These are phyloP conservation scores for Bothriochloa decipiens DNA, from an alignment of 176 grass and related monocot species.

Conservation along the genomic window DNA sequence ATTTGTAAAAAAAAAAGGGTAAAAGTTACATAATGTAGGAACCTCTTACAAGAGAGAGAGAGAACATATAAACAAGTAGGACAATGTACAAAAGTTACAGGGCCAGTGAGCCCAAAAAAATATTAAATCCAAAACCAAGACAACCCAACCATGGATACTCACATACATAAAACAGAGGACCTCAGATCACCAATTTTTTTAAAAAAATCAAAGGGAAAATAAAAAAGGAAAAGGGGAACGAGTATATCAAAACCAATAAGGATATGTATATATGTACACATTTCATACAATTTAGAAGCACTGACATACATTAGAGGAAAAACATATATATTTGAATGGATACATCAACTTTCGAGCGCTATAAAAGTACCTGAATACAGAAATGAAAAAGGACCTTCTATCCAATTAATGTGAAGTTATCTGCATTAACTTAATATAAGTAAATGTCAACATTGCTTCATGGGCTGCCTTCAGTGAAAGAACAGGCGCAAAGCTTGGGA, in stretches of 20 bases:
- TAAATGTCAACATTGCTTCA: slow-evolving; percentile 15
- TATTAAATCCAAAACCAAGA: background rate
- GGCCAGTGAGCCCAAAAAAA: background rate
- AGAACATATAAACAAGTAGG: background rate
- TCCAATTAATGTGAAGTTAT: background rate
- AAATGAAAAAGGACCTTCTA: background rate
- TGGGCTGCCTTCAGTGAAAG: background rate
- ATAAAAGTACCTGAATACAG: background rate
- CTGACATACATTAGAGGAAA: background rate
- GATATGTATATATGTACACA: background rate
- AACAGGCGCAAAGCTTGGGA: background rate
- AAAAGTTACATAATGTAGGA: background rate
- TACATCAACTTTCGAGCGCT: background rate
- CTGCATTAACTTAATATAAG: background rate
- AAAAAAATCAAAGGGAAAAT: background rate
- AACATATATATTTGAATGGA: background rate
- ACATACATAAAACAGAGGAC: background rate
- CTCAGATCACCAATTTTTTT: background rate
- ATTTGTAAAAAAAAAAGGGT: background rate
- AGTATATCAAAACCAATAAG: background rate
- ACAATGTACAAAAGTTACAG: background rate
- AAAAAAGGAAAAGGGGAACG: background rate
- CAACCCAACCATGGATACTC: background rate
- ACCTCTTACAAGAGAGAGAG: no score
- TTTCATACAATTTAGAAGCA: background rate